phyloP scores from a whole-genome alignment of 2,329 filamentous ascomycete genomes.

The Aspergillus japonicus region DNA sequence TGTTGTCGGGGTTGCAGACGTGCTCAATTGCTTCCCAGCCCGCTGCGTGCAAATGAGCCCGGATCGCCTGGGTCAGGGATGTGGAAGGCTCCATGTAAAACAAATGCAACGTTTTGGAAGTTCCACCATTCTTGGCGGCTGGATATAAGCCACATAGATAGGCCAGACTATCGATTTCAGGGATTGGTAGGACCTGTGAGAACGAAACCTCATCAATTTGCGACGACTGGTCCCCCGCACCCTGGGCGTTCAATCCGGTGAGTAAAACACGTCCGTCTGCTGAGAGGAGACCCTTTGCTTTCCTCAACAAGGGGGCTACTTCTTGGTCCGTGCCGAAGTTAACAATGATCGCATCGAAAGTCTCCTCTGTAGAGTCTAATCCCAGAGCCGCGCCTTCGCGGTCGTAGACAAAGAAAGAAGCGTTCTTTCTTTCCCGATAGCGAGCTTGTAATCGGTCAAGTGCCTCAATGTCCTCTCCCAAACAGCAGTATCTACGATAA shows the following conservation, averaged over 20 bases:
- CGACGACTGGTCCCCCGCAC: neutral
- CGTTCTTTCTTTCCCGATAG: neutral
- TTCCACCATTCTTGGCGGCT: neutral
- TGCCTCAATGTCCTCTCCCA: neutral
- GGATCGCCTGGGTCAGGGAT: neutral
- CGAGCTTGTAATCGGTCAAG: neutral
- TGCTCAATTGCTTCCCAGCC: conserved; percentile 1
- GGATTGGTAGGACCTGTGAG: neutral
- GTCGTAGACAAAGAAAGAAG: neutral
- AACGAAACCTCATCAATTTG: neutral
- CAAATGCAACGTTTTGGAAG: neutral
- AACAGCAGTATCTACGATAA: neutral
- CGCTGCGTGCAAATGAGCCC: neutral
- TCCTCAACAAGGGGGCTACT: neutral
- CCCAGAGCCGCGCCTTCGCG: neutral
- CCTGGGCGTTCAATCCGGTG: neutral
- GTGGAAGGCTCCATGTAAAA: neutral
- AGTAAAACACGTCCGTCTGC: conserved; percentile 1
- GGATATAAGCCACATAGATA: neutral
- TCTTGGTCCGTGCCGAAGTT: neutral
- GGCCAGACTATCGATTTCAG: no score
- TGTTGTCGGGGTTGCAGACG: neutral
- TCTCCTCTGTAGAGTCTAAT: neutral
- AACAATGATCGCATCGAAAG: conserved; percentile 8
- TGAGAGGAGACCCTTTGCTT: neutral